phyloP scores from a whole-genome alignment of 441 rosid genomes.

The Pelargonium myrrhifolium region DNA sequence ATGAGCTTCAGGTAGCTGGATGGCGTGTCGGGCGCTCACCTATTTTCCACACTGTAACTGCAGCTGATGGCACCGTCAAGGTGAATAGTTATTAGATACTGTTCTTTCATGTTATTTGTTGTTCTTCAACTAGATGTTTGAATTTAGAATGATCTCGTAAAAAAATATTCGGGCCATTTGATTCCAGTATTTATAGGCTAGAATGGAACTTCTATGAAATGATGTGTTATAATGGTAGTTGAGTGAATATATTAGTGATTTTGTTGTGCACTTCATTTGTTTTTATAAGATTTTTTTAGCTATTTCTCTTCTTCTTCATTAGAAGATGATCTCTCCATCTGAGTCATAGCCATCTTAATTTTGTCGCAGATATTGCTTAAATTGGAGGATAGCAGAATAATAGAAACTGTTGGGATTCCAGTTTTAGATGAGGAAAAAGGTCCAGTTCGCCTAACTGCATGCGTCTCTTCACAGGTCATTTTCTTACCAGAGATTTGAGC shows the following conservation, averaged over 20 bases:
- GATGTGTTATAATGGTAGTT: not conserved
- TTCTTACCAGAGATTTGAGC: not conserved
- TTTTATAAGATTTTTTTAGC: not conserved
- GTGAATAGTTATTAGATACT: constrained; percentile 23
- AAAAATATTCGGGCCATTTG: too few species aligned
- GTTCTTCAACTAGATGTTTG: not conserved
- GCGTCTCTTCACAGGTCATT: constrained; percentile 84
- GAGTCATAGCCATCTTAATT: not conserved
- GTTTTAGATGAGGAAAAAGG: constrained; percentile 61
- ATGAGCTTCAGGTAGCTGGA: constrained; percentile 65
- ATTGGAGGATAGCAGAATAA: constrained; percentile 71
- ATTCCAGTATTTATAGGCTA: too few species aligned
- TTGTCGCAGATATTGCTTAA: constrained; percentile 55
- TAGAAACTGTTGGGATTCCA: constrained; percentile 94
- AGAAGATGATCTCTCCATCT: not conserved
- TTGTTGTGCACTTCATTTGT: not conserved
- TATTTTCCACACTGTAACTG: constrained; percentile 53
- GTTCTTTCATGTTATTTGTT: constrained; percentile 8
- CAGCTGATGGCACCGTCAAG: constrained; percentile 92
- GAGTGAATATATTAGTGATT: not conserved
- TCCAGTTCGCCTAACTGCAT: constrained; percentile 71
- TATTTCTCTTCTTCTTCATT: not conserved
- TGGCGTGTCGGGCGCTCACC: constrained; percentile 81
- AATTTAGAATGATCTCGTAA: not conserved
- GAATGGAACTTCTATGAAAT: not conserved